A percentile compares a stretch with the other conserved stretches of the same genome.
Conservation (phyloP, 225 moss, liverwort and hornwort species). For the Antitrichia curtipendula region DNA sequence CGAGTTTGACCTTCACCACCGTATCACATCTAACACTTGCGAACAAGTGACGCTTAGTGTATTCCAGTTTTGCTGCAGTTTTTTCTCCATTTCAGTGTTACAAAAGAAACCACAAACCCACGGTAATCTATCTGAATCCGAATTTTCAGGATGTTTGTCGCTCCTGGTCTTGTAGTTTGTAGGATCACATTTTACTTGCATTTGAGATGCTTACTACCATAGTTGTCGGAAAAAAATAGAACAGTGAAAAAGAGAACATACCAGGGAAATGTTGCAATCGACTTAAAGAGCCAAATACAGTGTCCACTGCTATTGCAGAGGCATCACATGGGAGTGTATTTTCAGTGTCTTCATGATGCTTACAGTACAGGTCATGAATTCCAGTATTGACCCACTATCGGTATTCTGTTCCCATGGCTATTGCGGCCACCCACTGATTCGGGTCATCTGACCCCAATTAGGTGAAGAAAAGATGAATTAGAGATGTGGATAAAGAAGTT, state of each 20-base stretch:
- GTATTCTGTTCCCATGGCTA: not conserved
- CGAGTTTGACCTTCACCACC: constrained; percentile 18
- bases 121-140: not conserved
- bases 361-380: not conserved
- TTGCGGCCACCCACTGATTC: not conserved
- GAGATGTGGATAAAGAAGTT: not conserved
- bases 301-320: constrained; percentile 21
- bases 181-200: constrained; percentile 15
- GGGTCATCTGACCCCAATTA: not conserved
- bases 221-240: not conserved
- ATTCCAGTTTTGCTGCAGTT: constrained; percentile 37
- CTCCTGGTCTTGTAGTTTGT: constrained; percentile 10
- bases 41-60: constrained; percentile 11
- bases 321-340: constrained; percentile 2
- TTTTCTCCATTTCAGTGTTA: constrained; percentile 14
- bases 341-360: not conserved
- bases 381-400: no score
- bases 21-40: constrained; percentile 31
- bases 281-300: constrained; percentile 1
- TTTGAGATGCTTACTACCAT: constrained; percentile 4
- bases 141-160: constrained; percentile 9
- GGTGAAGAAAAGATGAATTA: not conserved
- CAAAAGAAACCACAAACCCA: constrained; percentile 5
- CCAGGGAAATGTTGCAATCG: constrained; percentile 4
- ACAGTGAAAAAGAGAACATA: not conserved